Evolutionary conservation across 495 filamentous ascomycete genomes (phyloP).

Genomic region (Diplogelasinospora grovesii): DNA sequence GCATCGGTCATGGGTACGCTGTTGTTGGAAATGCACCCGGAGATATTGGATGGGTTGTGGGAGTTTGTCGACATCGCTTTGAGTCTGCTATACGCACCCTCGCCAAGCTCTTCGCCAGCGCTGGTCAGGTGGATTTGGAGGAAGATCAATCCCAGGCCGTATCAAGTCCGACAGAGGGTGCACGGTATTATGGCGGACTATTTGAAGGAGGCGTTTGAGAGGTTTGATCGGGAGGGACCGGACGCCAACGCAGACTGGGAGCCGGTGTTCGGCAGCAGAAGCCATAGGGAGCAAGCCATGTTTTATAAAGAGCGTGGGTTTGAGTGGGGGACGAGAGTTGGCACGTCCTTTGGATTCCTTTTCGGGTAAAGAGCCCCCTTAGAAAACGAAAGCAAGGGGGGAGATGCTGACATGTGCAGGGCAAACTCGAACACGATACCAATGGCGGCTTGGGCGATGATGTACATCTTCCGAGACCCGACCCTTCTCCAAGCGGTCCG

Average conservation of each 20-base stretch:
- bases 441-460: slow-evolving; percentile 18
- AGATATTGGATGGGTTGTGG: slow-evolving; percentile 18
- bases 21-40: slow-evolving; percentile 11
- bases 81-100: no score
- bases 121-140: slow-evolving; percentile 17
- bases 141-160: slow-evolving; percentile 56
- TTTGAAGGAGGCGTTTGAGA: neutral
- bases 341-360: slow-evolving; percentile 8
- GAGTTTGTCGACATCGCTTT: slow-evolving; percentile 12
- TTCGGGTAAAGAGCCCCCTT: no score
- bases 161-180: slow-evolving; percentile 13
- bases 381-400: slow-evolving; percentile 2
- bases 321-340: neutral
- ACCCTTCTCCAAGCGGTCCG: slow-evolving; percentile 12
- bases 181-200: slow-evolving; percentile 5
- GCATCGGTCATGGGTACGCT: slow-evolving; percentile 11
- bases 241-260: slow-evolving; percentile 20
- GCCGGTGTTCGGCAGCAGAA: slow-evolving; percentile 16
- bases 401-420: slow-evolving; percentile 5
- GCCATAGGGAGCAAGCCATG: slow-evolving; percentile 5
- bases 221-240: slow-evolving; percentile 8
- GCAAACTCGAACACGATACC: slow-evolving; percentile 27
- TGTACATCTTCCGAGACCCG: slow-evolving; percentile 20
- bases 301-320: slow-evolving; percentile 12
- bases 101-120: no score